Percentiles rank a stretch among this genome's conserved stretches.
Conservation (phyloP, 805 yeast species). For the Tetrapisispora taiwanensis region DNA sequence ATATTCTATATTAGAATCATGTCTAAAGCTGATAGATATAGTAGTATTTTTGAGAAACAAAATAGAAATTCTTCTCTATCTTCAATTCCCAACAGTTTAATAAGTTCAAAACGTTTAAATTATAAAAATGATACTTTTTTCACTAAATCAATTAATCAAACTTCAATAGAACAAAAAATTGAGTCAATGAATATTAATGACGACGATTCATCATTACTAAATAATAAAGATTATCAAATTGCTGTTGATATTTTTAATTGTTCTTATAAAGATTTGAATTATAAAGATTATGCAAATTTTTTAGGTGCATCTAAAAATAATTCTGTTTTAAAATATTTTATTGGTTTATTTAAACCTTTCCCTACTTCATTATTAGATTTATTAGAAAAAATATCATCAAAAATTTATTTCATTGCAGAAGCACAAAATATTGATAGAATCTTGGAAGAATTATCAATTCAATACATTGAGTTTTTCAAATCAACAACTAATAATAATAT, state of each 20-base stretch:
- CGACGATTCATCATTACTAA: not conserved
- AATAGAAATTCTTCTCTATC: not conserved
- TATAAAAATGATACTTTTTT: not conserved
- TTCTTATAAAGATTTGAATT: conserved; percentile 22
- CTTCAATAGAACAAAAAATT: not conserved
- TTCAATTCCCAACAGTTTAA: not conserved
- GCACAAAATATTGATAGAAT: conserved; percentile 72
- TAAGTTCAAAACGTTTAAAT: not conserved
- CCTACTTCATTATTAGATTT: conserved; percentile 45
- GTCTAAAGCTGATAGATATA: not conserved
- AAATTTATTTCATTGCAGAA: conserved; percentile 69
- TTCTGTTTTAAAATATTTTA: conserved; percentile 28
- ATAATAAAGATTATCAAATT: conserved; percentile 4
- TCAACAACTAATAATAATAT: not conserved
- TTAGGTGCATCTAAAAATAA: conserved; percentile 28
- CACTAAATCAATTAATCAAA: not conserved
- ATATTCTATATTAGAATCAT: not conserved
- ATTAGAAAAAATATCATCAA: conserved; percentile 50
- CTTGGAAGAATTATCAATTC: conserved; percentile 53
- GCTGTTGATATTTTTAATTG: conserved; percentile 30
- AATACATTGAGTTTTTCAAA: conserved; percentile 32
- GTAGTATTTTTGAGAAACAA: not conserved
- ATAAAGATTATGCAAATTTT: conserved; percentile 36
- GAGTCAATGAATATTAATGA: not conserved
- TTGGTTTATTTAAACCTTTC: conserved; percentile 34